Percentiles rank a stretch among this genome's conserved stretches.
Conservation (phyloP, 768 basidiomycete species). For the Calocybe indica region DNA sequence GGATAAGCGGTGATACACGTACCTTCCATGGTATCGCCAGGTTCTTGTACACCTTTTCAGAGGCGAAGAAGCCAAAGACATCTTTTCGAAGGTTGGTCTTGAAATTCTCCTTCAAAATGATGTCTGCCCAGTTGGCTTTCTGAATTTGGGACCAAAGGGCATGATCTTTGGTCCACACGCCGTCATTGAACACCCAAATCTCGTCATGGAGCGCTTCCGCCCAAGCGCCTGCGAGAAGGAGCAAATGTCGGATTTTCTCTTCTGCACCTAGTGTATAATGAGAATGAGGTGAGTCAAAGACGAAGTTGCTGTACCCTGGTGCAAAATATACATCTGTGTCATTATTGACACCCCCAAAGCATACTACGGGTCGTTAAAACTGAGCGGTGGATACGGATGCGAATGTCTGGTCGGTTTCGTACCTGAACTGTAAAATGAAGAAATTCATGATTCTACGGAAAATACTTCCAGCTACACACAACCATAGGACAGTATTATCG, state of each 20-base stretch:
- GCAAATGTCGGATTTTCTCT: constrained; percentile 41
- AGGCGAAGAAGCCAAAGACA: constrained; percentile 74
- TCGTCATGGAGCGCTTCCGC: constrained; percentile 54
- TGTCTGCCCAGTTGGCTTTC: constrained; percentile 67
- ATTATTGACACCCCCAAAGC: constrained; percentile 20
- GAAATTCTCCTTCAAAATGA: constrained; percentile 65
- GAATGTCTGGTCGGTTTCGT: constrained; percentile 11
- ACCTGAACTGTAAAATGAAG: constrained; percentile 49
- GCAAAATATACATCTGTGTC: constrained; percentile 45
- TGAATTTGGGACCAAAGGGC: constrained; percentile 57
- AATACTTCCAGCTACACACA: neutral
- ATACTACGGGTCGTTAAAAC: constrained; percentile 15
- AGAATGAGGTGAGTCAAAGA: neutral
- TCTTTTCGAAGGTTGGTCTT: constrained; percentile 70
- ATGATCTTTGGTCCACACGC: constrained; percentile 60
- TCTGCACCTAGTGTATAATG: constrained; percentile 29
- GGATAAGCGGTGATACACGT: constrained; percentile 1
- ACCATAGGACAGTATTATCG: neutral
- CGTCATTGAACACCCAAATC: constrained; percentile 73
- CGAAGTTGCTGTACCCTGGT: constrained; percentile 40
- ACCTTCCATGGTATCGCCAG: constrained; percentile 84
- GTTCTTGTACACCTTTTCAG: constrained; percentile 65
- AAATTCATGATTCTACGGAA: constrained; percentile 46
- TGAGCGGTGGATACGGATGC: neutral
- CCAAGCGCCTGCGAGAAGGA: constrained; percentile 50